Percentiles rank a stretch among this genome's conserved stretches.
Conservation (phyloP, 1,284 basidiomycete species). For the Athelia psychrophila region DNA sequence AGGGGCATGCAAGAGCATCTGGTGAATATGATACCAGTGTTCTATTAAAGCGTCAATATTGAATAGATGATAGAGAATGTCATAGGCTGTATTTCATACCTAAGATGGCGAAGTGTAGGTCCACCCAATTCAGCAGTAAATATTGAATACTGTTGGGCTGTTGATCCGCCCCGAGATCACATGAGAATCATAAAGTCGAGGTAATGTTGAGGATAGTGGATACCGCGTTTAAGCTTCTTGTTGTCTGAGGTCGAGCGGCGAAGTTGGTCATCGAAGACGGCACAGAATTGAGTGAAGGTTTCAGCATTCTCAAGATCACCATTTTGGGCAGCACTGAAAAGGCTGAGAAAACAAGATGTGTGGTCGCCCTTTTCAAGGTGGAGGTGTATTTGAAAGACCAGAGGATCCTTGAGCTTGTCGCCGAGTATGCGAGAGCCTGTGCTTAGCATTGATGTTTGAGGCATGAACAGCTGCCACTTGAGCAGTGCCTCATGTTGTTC, state of each 20-base stretch:
- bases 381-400: neutral
- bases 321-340: neutral
- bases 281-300: neutral
- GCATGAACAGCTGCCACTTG: neutral
- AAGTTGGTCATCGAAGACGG: neutral
- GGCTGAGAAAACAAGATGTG: neutral
- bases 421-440: neutral
- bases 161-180: neutral
- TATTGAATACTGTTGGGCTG: neutral
- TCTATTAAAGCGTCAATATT: no score
- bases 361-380: neutral
- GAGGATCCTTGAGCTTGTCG: neutral
- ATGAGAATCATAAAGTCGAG: neutral
- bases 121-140: neutral
- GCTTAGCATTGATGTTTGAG: neutral
- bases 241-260: neutral
- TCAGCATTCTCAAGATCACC: neutral
- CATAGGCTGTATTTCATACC: neutral
- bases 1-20: slow-evolving; percentile 11
- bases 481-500: neutral
- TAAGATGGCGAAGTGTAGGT: neutral
- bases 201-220: neutral
- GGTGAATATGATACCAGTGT: slow-evolving; percentile 11
- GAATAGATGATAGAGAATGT: no score
- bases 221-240: neutral